Base-by-base conservation (phyloP, 257 asterid species). In the Craterostigma plantagineum region DNA sequence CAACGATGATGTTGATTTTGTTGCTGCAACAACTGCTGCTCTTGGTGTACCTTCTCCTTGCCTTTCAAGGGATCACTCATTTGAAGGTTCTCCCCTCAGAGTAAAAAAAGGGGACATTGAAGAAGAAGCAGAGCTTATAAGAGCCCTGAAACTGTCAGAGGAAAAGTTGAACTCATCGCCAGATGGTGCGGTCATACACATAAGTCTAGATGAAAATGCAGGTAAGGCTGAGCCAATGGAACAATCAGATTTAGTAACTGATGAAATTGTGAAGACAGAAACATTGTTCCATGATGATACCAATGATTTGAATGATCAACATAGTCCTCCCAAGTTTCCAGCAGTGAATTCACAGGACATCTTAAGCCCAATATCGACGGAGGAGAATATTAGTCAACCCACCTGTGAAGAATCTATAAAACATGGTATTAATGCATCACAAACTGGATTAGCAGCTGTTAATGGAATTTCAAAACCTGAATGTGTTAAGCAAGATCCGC, bases 21-120 rank as follows among this genome's bases (percentile, higher is more conserved):
- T 57, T 48, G 98, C 98, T 52, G 81, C 98, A 42, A 87, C 98
- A 38, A 83, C 95, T 55, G 95, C 98, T 51, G 52, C 94, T 56
- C 81, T 83, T 43, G 95, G 95, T 48, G 77, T 90, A 35, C 98
- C 98, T 58, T 90, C 93, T 54, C 98, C 98, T 12, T 61, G 73
- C 66, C 80, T 82, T 66, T 76, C 95, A 40, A 70, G 86, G 56
- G 82, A 85, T 50, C 77, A 64, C 51, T 76, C 95, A 23, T 76
- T 76, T 63, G 74, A 79, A 17, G 85, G 67, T 58, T 63, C 93
- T 59, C 82, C 83, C 41, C 55, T 16, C 18, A 57, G 33, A 54
- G 58, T 60, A 41, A 77, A 76, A 57, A 82, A 70, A 72, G 94
- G 93, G 42, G 95, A 90, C 44, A 40, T 74, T 54, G 91, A 79